Base-by-base conservation (phyloP, 805 yeast species). In the Blastobotrys americana region DNA sequence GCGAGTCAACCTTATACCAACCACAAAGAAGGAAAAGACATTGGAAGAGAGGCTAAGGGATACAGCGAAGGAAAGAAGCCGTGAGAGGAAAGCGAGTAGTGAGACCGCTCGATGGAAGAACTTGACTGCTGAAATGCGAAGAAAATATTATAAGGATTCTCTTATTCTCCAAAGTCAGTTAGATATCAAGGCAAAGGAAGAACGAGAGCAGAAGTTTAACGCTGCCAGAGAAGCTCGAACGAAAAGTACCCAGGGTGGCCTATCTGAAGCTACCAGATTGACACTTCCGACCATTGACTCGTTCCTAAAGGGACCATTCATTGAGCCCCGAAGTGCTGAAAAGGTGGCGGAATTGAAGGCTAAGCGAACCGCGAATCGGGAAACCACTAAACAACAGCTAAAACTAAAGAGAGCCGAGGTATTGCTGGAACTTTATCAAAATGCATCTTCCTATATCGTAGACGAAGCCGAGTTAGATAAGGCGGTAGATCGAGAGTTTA, bases 231-330 rank as follows among this genome's bases (percentile, higher is more conserved):
- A 47, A n/a, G 57, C 54, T 9, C 59, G 64, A 15, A 51, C 62
- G 3, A 46, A 55, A 33, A 55, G 63, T n/a, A 58, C 57, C 38
- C 53, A 60, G 33, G 53, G 52, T n/a, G 62, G 67, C 49, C 58
- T 63, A 16, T 58, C 66, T 3, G 58, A 54, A 28, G 81, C 86
- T 19, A 71, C 77, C 40, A 51, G 70, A 55, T 73, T 82, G 56
- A 85, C 95, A 1, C 69, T 86, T 41, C 96, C 96, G 39, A 83
- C 95, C 1, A 69, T 88, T 46, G 87, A 82, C 33, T 41, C 56
- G 6, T 49, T 59, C 15, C 71, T 78, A 51, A 62, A 73, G 18
- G 85, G 84, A 2, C 84, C 90, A 13, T 66, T 87, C 48, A 76
- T 89, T 71, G 74, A 83, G 58, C 75, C 67, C 39, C 74, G 95